Evolutionary conservation across 139 green algal species (phyloP), one percentile per base, ranked within the genome.

Genomic region (Chlorella sp.): DNA sequence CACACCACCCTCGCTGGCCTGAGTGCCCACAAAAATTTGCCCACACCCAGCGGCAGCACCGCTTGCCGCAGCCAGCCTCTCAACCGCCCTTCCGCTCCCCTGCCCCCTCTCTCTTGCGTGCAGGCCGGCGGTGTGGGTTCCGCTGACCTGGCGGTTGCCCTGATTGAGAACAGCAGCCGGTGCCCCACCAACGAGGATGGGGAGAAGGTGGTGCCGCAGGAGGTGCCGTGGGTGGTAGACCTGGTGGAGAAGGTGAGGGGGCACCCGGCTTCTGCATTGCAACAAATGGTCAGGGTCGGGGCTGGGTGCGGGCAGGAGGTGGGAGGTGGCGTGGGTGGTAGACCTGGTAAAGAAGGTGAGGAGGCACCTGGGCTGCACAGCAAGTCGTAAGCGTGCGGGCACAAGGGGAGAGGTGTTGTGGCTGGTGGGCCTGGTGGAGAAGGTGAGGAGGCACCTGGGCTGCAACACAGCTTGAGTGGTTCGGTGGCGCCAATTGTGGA

Each of bases 111-210:
- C 9, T 32, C 2, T 19, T 19, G 73, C 0, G 24, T 28, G 39
- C 83, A 87, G 69, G 78, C 89, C 26, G 88, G 82, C 60, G 87
- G 81, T 22, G 61, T 53, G 64, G 80, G 39, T 40, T 60, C 60
- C 0, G 90, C 89, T 28, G 81, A 91, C 61, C 83, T 96, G 85
- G 88, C 94, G 39, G 60, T 92, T 18, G 89, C 83, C 22, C 81
- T 96, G 32, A 91, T 97, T 1, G 95, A 97, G 91, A 97, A 97
- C 94, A 92, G 87, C 81, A 92, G 87, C 34, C 91, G 93, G 24
- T 96, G 94, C 85, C 73, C 81, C 86, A 96, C 81, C 34, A 96
- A 97, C 82, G 87, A 40, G 30, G 90, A 89, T 4, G 95, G 95
- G 15, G 94, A 97, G 86, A 95, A 96, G 92, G 87, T 96, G 57